Evolutionary conservation across 2,329 filamentous ascomycete species (phyloP).

Genomic region (Calonectria pseudoreteaudii): DNA sequence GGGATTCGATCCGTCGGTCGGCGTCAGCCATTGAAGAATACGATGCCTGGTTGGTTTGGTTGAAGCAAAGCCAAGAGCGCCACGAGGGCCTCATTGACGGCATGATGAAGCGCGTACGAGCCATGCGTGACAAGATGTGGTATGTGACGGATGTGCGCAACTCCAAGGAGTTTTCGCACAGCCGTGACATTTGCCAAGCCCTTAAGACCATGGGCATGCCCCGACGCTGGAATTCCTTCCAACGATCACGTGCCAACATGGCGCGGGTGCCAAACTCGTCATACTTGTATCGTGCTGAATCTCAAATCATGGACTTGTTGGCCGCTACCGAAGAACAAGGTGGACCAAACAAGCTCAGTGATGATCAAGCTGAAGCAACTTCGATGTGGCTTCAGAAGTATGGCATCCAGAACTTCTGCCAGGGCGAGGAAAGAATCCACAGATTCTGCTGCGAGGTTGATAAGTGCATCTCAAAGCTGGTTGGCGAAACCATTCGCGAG

Average conservation of each 20-base stretch:
- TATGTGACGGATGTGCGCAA: conserved; percentile 94
- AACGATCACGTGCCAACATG: conserved; percentile 60
- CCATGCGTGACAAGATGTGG: conserved; percentile 97
- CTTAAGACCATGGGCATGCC: conserved; percentile 89
- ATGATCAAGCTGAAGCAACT: conserved; percentile 91
- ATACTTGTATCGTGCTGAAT: conserved; percentile 83
- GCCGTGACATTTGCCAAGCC: conserved; percentile 85
- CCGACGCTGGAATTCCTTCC: conserved; percentile 65
- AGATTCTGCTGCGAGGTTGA: conserved; percentile 92
- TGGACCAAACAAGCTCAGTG: conserved; percentile 94
- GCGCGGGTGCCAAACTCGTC: conserved; percentile 63
- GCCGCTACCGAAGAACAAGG: conserved; percentile 86
- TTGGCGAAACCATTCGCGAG: conserved; percentile 85
- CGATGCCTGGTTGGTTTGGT: conserved; percentile 84
- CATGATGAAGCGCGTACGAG: conserved; percentile 79
- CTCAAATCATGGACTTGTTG: conserved; percentile 87
- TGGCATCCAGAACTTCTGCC: conserved; percentile 92
- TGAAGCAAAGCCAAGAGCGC: conserved; percentile 84
- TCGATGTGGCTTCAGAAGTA: conserved; percentile 84
- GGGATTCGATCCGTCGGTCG: conserved; percentile 76
- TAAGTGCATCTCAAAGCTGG: conserved; percentile 84
- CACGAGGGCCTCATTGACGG: conserved; percentile 80
- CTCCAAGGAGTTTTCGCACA: conserved; percentile 88
- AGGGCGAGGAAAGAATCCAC: conserved; percentile 94
- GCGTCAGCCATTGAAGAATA: conserved; percentile 82